Percentiles rank a stretch among this genome's conserved stretches.
Conservation (phyloP, 1,284 basidiomycete genomes). For the Nidula niveotomentosa region DNA sequence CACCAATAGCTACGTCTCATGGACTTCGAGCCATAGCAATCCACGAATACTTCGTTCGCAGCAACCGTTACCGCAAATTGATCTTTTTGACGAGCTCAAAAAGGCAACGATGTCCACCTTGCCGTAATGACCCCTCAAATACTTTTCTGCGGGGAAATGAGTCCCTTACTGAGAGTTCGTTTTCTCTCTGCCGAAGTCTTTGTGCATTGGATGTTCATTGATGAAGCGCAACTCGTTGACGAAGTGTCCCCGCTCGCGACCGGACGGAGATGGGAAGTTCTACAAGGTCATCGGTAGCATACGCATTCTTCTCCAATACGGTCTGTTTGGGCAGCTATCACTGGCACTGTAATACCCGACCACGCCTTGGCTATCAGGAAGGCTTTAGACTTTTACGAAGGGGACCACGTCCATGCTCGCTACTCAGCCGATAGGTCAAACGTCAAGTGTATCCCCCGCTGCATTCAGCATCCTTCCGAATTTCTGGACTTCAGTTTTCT, state of each 20-base stretch:
- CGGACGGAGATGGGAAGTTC: too few species aligned
- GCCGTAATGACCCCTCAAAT: constrained; percentile 14
- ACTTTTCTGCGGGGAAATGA: neutral
- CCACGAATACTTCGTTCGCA: neutral
- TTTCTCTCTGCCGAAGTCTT: constrained; percentile 2
- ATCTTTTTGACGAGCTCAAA: neutral
- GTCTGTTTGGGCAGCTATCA: neutral
- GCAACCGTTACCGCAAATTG: neutral
- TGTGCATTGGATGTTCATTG: constrained; percentile 12
- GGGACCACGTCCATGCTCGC: neutral
- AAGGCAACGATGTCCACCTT: constrained; percentile 3
- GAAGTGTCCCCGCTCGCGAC: neutral
- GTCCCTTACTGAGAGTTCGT: constrained; percentile 1
- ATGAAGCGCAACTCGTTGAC: constrained; percentile 10
- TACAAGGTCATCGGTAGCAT: too few species aligned
- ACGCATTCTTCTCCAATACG: too few species aligned
- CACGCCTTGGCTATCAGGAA: neutral
- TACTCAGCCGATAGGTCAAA: constrained; percentile 6
- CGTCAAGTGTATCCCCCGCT: constrained; percentile 16
- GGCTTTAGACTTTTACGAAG: neutral
- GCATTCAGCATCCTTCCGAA: constrained; percentile 10
- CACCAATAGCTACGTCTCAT: neutral
- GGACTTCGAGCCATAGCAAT: neutral
- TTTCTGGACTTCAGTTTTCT: constrained; percentile 12
- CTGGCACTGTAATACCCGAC: neutral